Base-by-base conservation (phyloP, 1,284 basidiomycete species). In the Malassezia nana region DNA sequence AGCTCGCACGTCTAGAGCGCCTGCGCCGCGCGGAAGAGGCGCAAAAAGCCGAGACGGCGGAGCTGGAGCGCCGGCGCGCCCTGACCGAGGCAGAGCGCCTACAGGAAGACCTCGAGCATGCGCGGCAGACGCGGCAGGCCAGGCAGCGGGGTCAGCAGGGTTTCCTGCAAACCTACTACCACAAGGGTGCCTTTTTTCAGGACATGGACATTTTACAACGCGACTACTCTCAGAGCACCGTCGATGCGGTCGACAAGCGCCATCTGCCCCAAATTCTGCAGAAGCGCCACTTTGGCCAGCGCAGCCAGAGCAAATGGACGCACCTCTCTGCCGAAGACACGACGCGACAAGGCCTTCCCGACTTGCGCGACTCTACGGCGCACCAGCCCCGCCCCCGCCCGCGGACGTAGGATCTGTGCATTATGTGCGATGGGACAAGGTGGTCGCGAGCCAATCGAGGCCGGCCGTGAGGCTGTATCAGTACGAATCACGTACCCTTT, bases 111-210 rank as follows among this genome's bases (percentile, higher is more conserved):
- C 69, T 89, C 57, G 90, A 86, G 74, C 82, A 79, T 41, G 91
- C 90, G 2, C 80, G 87, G 59, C 82, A 85, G 72, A 78, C 81
- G 33, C 79, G 91, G 49, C 83, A 84, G 51, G 84, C 85, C 49
- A 90, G 91, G 75, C 83, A 62, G 1, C 85, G 89, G 65, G 89
- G 88, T 2, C 79, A 86, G 59, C 87, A 90, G 74, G 86, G 84
- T 66, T 96, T 98, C 78, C 76, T 96, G 66, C 90, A 98, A 75
- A 96, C 94, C 77, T 98, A 95, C 75, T 96, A 90, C 82, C 94
- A 98, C 79, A 96, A 95, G 77, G 94, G 94, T 67, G 91, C 90
- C 55, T 98, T 98, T 79, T 90, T 94, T 76, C 64, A 74, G 84
- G 92, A 95, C 75, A 82, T 84, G 63, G 89, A 95, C 47, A 83